These are phyloP conservation scores for Phytophthora pluvialis DNA, from an alignment of 352 stramenopile species.

Conservation along the genomic window DNA sequence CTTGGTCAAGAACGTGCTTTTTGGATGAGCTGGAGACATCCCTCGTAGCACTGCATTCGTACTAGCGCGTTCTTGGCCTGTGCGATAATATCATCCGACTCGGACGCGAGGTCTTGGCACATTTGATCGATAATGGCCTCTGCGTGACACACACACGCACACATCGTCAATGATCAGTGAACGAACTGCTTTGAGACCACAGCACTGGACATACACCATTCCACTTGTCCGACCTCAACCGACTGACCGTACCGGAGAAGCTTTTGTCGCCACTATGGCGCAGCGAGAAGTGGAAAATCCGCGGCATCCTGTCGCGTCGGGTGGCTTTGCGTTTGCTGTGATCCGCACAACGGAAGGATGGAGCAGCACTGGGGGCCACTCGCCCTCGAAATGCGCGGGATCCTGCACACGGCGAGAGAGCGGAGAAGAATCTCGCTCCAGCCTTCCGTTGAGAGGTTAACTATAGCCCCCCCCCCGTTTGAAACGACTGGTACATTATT, in stretches of 20 bases:
- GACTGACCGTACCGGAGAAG: slow-evolving; percentile 37
- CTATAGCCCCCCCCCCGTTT: slow-evolving; percentile 5
- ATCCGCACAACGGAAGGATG: slow-evolving; percentile 16
- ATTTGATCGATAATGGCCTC: slow-evolving; percentile 46
- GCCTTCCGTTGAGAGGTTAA: slow-evolving; percentile 31
- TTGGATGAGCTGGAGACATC: slow-evolving; percentile 57
- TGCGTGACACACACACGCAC: background rate
- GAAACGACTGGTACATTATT: slow-evolving; percentile 15
- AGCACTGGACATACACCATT: too few relatives aligned
- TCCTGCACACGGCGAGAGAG: slow-evolving; percentile 13
- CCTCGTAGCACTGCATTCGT: slow-evolving; percentile 50
- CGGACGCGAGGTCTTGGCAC: slow-evolving; percentile 48
- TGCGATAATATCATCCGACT: slow-evolving; percentile 46
- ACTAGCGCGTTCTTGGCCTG: slow-evolving; percentile 40
- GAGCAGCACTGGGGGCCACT: slow-evolving; percentile 7
- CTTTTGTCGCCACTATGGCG: slow-evolving; percentile 47
- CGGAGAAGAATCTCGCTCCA: slow-evolving; percentile 28
- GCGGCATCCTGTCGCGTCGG: slow-evolving; percentile 22
- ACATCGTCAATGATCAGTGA: background rate
- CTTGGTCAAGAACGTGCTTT: slow-evolving; percentile 19
- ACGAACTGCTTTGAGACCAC: background rate
- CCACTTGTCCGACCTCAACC: too few relatives aligned
- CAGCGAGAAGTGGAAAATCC: slow-evolving; percentile 40
- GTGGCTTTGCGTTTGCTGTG: slow-evolving; percentile 2
- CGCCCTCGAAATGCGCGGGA: slow-evolving; percentile 12